Base-by-base conservation (phyloP, 2,329 filamentous ascomycete genomes). In the Hypomyces rosellus region DNA sequence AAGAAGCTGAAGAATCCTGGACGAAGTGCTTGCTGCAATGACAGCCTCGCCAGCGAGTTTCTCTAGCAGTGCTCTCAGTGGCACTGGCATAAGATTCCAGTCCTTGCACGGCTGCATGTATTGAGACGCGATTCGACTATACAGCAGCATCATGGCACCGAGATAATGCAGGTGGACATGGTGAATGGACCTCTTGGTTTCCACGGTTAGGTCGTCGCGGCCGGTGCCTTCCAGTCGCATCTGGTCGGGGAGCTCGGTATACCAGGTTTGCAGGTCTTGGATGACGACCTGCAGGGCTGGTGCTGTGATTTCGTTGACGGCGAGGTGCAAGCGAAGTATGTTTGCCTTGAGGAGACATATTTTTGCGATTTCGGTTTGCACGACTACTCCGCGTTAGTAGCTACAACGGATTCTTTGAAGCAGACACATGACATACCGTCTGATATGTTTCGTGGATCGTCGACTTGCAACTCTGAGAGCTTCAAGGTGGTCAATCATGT, bases 321-420 rank as follows among this genome's bases (percentile, higher is more conserved):
- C 30, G n/a, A 48, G 15, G 18, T 52, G 45, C 50, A 52, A 45
- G n/a, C 50, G 50, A 34, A 52, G 25, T 12, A 52, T 52, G 16
- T 48, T 37, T 11, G 50, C 34, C n/a, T 52, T 52, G 33, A 52
- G 45, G 4, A 52, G 18, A 34, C 45, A 52, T 34, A 52, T 52
- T 18, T 48, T 52, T n/a, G 45, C 44, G 34, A 52, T 48, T 48
- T 48, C 50, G n/a, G 40, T 48, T 37, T 52, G 50, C 13, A 52
- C 50, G 37, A 52, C 50, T 52, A n/a, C 11, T 3, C 11, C n/a
- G 9, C 16, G 30, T 48, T 15, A 48, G 45, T 30, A 11, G 14
- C 22, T 13, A 48, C n/a, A 14, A 15, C 12, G 16, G 46, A 11
- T 2, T 8, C n/a, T 38, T 2, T n/a, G 6, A 20, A 4, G 15